phyloP scores from a whole-genome alignment of 1,139 yeast genomes.

The Torulaspora globosa region DNA sequence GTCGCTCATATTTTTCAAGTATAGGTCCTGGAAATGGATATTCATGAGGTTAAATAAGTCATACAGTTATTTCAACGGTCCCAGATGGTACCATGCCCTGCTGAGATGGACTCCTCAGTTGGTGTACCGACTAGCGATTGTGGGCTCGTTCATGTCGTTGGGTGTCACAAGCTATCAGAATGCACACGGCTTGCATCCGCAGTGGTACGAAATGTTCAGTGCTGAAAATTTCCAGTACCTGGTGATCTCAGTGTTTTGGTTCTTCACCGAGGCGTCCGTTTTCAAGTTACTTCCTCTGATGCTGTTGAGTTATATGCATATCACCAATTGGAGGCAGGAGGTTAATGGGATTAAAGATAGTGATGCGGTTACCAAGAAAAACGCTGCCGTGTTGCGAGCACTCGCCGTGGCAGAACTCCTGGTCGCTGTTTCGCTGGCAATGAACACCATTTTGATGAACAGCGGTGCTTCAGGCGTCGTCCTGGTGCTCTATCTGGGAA shows the following conservation, averaged over 20 bases:
- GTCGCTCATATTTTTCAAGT: constrained; percentile 31
- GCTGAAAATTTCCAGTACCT: constrained; percentile 68
- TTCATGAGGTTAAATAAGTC: constrained; percentile 26
- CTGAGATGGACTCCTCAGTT: constrained; percentile 43
- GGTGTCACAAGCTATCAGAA: constrained; percentile 53
- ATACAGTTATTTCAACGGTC: constrained; percentile 23
- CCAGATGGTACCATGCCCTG: constrained; percentile 40
- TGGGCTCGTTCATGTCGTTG: constrained; percentile 56
- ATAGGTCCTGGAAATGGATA: constrained; percentile 36
- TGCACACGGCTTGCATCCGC: constrained; percentile 54
- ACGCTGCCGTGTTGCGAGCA: constrained; percentile 41
- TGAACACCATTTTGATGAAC: constrained; percentile 58
- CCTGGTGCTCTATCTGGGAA: constrained; percentile 50
- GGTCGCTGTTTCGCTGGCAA: constrained; percentile 48
- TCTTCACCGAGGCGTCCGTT: constrained; percentile 53
- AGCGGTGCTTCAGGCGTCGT: constrained; percentile 69
- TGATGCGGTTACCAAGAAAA: constrained; percentile 19
- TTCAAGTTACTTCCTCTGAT: constrained; percentile 61
- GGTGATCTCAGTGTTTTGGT: constrained; percentile 54
- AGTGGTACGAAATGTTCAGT: constrained; percentile 54
- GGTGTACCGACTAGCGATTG: constrained; percentile 50
- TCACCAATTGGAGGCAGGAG: constrained; percentile 44
- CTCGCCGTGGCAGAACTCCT: constrained; percentile 61
- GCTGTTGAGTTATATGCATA: constrained; percentile 54
- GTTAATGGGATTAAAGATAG: constrained; percentile 41